Conservation (phyloP, 768 basidiomycete genomes). For the Tulasnella sp. region DNA sequence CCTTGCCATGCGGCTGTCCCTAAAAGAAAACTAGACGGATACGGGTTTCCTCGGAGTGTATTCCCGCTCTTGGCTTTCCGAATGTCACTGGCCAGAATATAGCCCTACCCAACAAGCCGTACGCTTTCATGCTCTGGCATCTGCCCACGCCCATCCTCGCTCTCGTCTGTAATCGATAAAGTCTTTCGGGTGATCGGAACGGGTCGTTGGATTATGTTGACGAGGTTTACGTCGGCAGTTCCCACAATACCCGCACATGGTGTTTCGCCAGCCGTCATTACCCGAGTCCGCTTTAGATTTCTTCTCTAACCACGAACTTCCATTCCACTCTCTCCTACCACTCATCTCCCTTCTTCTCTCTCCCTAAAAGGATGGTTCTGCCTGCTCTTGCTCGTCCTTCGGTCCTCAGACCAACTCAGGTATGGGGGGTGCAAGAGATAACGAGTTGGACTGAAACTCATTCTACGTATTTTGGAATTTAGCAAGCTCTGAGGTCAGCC, state of each 20-base stretch:
- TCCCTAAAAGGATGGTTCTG: background rate
- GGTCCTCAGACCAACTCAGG: conserved; percentile 23
- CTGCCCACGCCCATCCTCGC: background rate
- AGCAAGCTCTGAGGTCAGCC: conserved; percentile 40
- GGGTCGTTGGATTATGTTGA: background rate
- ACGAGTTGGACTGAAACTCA: background rate
- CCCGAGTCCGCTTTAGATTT: background rate
- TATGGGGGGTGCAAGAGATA: background rate
- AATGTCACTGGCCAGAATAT: background rate
- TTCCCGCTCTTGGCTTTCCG: background rate
- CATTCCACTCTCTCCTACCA: conserved; percentile 11
- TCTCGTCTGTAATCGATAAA: background rate
- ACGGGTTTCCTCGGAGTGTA: background rate
- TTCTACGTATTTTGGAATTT: background rate
- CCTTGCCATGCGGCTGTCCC: conserved; percentile 77
- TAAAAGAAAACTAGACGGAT: conserved; percentile 37
- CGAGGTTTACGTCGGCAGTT: conserved; percentile 2
- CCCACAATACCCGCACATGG: conserved; percentile 4
- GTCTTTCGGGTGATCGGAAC: conserved; percentile 10
- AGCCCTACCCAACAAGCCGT: background rate
- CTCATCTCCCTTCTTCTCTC: conserved; percentile 4
- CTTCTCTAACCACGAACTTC: background rate
- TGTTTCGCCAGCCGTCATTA: conserved; percentile 3
- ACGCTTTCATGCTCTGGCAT: background rate
- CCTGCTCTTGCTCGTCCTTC: conserved; percentile 21